These are phyloP conservation scores for Chimonanthus salicifolius DNA, from an alignment of 164 flowering plant species.

Conservation along the genomic window DNA sequence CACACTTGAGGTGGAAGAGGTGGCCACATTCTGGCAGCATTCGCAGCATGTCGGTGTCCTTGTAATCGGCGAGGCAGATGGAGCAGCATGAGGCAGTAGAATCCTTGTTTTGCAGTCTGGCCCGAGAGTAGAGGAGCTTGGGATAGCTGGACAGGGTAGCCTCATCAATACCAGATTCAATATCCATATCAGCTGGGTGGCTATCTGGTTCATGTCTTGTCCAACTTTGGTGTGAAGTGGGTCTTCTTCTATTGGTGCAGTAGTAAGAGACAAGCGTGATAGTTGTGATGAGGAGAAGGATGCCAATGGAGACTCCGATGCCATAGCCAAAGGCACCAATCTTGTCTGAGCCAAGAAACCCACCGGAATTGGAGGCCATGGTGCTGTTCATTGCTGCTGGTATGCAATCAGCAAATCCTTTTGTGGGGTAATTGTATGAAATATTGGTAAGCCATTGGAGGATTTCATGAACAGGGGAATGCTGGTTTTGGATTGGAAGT, in stretches of 20 bases:
- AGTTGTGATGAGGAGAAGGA: slow-evolving; percentile 74
- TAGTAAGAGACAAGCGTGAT: slow-evolving; percentile 69
- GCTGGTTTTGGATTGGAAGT: background rate
- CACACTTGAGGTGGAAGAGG: slow-evolving; percentile 60
- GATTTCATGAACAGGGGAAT: background rate
- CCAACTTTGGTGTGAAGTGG: background rate
- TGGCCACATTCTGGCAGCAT: slow-evolving; percentile 74
- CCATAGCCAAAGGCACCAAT: slow-evolving; percentile 68
- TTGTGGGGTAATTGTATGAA: slow-evolving; percentile 6
- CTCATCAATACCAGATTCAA: slow-evolving; percentile 65
- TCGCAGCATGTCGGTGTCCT: slow-evolving; percentile 46
- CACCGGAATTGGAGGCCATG: slow-evolving; percentile 21
- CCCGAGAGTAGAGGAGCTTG: slow-evolving; percentile 51
- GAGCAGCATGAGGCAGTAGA: slow-evolving; percentile 50
- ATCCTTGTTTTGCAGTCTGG: slow-evolving; percentile 32
- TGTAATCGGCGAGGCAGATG: slow-evolving; percentile 78
- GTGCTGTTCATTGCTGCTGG: slow-evolving; percentile 29
- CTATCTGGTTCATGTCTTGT: background rate
- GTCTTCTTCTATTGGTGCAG: slow-evolving; percentile 35
- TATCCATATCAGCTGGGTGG: background rate
- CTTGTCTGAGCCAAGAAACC: slow-evolving; percentile 38
- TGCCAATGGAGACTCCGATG: slow-evolving; percentile 62
- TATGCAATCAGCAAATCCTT: background rate
- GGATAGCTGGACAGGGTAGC: slow-evolving; percentile 60
- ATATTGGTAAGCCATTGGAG: background rate